Conservation (phyloP, 2,329 filamentous ascomycete species). For the Colletotrichum sp. region DNA sequence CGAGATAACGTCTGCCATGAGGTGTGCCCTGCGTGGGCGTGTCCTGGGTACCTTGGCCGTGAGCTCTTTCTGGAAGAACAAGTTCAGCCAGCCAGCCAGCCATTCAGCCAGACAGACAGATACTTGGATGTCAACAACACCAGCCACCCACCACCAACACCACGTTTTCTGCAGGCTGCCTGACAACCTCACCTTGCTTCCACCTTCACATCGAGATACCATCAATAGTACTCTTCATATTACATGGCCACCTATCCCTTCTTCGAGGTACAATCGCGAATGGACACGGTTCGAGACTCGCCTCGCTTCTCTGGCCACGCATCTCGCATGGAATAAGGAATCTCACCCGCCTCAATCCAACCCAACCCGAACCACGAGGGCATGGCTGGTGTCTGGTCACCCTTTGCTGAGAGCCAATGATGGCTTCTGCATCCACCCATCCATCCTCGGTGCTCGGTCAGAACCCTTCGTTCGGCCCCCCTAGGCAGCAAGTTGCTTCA, state of each 20-base stretch:
- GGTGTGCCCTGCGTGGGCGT: neutral
- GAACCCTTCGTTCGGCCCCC: neutral
- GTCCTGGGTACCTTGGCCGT: neutral
- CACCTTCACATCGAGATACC: neutral
- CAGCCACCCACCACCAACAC: neutral
- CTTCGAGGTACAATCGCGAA: neutral
- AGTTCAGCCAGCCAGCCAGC: neutral
- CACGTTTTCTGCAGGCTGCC: neutral
- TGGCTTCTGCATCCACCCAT: neutral
- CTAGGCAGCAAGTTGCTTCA: neutral
- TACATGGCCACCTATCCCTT: neutral
- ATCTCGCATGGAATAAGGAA: constrained; percentile 7
- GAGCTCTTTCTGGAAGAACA: neutral
- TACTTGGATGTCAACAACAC: neutral
- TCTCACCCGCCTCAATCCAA: constrained; percentile 9
- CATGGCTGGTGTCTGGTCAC: neutral
- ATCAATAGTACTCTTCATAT: neutral
- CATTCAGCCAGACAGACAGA: neutral
- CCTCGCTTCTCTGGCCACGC: neutral
- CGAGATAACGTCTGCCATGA: neutral
- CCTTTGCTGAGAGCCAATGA: neutral
- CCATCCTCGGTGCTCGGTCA: neutral
- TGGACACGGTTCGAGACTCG: neutral
- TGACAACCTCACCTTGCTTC: neutral
- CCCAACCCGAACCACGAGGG: neutral